Percentiles rank a stretch among this genome's conserved stretches.
phyloP scores from a whole-genome alignment of 345 rosid genomes.

The Angophora floribunda region DNA sequence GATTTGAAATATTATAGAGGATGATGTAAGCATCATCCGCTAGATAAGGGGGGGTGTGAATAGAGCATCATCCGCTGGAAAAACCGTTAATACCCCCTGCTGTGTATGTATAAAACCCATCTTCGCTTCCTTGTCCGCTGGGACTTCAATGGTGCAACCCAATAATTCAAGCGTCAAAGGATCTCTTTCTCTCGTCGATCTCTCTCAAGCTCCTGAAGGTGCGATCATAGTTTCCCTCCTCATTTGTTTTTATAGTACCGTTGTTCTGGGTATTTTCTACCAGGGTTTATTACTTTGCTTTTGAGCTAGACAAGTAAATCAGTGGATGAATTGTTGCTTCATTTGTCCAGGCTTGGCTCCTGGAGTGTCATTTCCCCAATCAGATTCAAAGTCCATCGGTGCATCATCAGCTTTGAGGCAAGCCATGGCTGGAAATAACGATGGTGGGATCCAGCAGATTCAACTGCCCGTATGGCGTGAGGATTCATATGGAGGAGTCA shows the following conservation, averaged over 20 bases:
- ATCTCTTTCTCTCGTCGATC: no score
- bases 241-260: no score
- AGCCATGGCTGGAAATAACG: not conserved
- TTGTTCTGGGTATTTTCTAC: not conserved
- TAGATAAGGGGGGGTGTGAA: no score
- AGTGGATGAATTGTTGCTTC: not conserved
- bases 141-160: no score
- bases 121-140: no score
- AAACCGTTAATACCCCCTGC: no score
- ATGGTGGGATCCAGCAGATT: not conserved
- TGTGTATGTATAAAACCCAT: no score
- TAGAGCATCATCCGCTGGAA: no score
- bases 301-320: not conserved
- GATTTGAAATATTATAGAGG: no score
- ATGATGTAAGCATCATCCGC: rapidly evolving
- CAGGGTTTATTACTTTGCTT: not conserved
- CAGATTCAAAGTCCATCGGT: slow-evolving; percentile 4
- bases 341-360: not conserved
- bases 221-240: not conserved
- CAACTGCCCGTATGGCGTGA: slow-evolving; percentile 18
- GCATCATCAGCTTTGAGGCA: not conserved
- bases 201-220: no score
- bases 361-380: not conserved
- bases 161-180: no score
- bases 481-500: slow-evolving; percentile 46